Evolutionary conservation across 169 alveolate species (phyloP).

Genomic region (Eimeria praecox): DNA sequence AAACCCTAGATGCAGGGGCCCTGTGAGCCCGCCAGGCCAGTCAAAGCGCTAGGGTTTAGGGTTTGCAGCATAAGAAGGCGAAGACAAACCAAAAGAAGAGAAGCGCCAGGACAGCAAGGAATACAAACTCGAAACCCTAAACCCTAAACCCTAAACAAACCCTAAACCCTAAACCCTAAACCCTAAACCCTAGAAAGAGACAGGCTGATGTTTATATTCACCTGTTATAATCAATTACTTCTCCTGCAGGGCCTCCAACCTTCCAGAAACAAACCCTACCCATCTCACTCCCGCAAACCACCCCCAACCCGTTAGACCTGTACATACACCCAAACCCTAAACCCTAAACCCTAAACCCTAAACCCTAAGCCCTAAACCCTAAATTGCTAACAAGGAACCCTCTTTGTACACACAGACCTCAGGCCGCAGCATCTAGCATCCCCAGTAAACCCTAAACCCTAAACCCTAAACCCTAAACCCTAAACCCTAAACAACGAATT

Average conservation of each 20-base stretch:
- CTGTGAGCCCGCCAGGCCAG: too few relatives aligned
- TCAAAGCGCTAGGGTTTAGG: too few relatives aligned
- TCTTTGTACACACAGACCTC: too few relatives aligned
- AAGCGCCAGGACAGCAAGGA: background rate
- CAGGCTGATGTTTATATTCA: too few relatives aligned
- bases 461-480: slow-evolving; percentile 7
- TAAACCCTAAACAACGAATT: background rate
- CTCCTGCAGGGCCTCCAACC: slow-evolving; percentile 41
- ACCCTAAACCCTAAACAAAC: slow-evolving; percentile 1
- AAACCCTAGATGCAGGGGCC: background rate
- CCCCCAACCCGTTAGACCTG: slow-evolving; percentile 45
- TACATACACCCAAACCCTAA: slow-evolving; percentile 4
- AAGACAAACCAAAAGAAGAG: background rate
- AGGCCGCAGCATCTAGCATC: too few relatives aligned
- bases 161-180: too few relatives aligned
- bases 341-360: slow-evolving; percentile 40
- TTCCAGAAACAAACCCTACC: slow-evolving; percentile 69
- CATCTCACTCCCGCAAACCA: slow-evolving; percentile 76
- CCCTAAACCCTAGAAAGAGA: too few relatives aligned
- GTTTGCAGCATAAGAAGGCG: background rate
- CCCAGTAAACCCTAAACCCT: too few relatives aligned
- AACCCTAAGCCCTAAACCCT: slow-evolving; percentile 8
- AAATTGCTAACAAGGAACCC: background rate
- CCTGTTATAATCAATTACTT: background rate
- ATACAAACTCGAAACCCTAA: background rate